A percentile compares a stretch with the other conserved stretches of the same genome.
These are phyloP conservation scores for Monilinia fructigena DNA, from an alignment of 2,329 filamentous ascomycete species.

Conservation along the genomic window DNA sequence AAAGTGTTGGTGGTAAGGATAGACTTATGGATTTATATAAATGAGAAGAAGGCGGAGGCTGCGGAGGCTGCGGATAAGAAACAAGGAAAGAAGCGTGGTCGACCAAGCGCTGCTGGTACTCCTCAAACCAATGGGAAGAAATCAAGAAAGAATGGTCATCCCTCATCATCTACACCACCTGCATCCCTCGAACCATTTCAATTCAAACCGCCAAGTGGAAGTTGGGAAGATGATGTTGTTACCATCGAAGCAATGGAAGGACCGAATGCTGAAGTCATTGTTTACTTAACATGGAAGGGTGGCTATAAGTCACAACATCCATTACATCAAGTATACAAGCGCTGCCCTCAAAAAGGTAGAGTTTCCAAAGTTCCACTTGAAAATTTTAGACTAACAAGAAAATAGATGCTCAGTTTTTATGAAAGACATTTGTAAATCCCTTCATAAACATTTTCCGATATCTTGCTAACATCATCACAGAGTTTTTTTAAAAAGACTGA, in stretches of 20 bases:
- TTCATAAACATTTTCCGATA: constrained; percentile 9
- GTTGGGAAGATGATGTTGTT: constrained; percentile 73
- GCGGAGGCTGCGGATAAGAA: constrained; percentile 42
- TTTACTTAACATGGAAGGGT: constrained; percentile 73
- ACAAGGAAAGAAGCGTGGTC: constrained; percentile 59
- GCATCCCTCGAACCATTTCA: constrained; percentile 47
- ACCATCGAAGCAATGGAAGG: constrained; percentile 72
- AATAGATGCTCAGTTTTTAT: constrained; percentile 50
- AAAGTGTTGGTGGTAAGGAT: constrained; percentile 61
- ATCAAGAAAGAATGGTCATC: constrained; percentile 33
- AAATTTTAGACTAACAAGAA: constrained; percentile 22
- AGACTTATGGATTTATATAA: constrained; percentile 50
- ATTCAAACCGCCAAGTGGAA: constrained; percentile 69
- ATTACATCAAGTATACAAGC: constrained; percentile 65
- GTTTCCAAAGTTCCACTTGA: neutral
- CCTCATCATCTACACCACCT: constrained; percentile 38
- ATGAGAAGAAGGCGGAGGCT: constrained; percentile 40
- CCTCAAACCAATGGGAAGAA: constrained; percentile 33
- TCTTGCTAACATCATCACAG: constrained; percentile 27
- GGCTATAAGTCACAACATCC: constrained; percentile 72
- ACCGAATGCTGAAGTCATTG: constrained; percentile 58
- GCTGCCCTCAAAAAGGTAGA: constrained; percentile 73
- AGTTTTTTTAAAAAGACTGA: constrained; percentile 34
- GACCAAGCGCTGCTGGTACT: constrained; percentile 44
- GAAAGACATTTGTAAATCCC: constrained; percentile 44